phyloP scores from a whole-genome alignment of 371 early-diverging fungal species.

The Sporodiniella umbellata region DNA sequence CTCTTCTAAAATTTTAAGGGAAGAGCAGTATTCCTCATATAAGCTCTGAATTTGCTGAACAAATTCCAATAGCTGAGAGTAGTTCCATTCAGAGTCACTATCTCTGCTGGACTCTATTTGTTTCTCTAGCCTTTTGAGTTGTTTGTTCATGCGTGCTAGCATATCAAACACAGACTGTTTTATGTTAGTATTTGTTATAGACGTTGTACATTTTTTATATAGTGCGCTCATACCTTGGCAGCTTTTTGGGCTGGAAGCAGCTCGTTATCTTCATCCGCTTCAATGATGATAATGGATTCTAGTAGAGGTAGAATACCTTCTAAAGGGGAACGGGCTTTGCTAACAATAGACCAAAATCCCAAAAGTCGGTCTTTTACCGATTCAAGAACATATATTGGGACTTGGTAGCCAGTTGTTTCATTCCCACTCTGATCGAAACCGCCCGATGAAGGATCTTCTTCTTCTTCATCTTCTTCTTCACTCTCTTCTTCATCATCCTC shows the following conservation, averaged over 20 bases:
- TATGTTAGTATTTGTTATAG: no score
- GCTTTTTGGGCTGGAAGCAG: constrained; percentile 40
- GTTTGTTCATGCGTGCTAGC: constrained; percentile 5
- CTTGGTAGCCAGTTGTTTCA: not conserved
- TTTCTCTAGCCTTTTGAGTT: constrained; percentile 13
- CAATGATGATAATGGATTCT: constrained; percentile 38
- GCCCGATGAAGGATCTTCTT: not conserved
- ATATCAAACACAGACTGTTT: constrained; percentile 12
- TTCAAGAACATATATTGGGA: constrained; percentile 14
- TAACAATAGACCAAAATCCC: constrained; percentile 5
- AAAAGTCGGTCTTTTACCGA: constrained; percentile 12
- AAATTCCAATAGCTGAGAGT: constrained; percentile 18
- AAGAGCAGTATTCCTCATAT: constrained; percentile 20
- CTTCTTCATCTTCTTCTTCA: constrained; percentile 4
- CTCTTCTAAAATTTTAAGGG: constrained; percentile 35
- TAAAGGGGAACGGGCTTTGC: constrained; percentile 18
- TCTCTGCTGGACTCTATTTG: constrained; percentile 10
- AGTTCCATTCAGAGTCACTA: constrained; percentile 24
- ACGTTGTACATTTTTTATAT: no score
- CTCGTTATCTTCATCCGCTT: constrained; percentile 42
- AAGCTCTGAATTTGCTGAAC: constrained; percentile 4
- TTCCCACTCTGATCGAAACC: not conserved
- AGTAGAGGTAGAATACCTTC: constrained; percentile 33
- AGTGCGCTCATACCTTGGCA: constrained; percentile 26
- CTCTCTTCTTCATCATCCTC: constrained; percentile 10